phyloP scores from a whole-genome alignment of 768 basidiomycete species.

The Mycena venus region DNA sequence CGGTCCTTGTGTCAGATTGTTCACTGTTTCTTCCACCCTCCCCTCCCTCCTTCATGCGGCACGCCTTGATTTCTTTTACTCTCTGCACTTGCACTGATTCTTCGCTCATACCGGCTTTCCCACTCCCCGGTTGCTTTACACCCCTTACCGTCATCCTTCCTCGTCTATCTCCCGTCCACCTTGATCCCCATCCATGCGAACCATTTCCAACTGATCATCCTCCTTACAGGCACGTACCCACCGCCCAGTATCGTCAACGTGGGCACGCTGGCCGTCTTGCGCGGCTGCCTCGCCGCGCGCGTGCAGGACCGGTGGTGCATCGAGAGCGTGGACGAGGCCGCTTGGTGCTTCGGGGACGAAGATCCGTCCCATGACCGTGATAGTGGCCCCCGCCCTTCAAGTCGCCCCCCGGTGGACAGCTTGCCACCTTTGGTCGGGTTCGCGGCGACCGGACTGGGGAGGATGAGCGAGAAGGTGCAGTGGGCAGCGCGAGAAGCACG shows the following conservation, averaged over 20 bases:
- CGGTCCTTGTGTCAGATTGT: conserved; percentile 13
- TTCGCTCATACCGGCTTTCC: neutral
- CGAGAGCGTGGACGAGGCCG: conserved; percentile 81
- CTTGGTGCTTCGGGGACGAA: conserved; percentile 83
- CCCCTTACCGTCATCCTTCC: too few relatives aligned
- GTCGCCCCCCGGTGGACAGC: conserved; percentile 24
- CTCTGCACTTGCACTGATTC: neutral
- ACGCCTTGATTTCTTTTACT: neutral
- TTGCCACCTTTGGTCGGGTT: conserved; percentile 1
- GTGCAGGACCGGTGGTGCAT: conserved; percentile 82
- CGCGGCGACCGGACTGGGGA: conserved; percentile 3
- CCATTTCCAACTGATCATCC: neutral
- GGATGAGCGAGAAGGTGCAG: too few relatives aligned
- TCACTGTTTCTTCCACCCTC: conserved; percentile 24
- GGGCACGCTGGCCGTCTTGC: conserved; percentile 70
- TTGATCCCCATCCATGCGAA: neutral
- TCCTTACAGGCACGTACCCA: conserved; percentile 70
- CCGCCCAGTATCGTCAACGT: conserved; percentile 64
- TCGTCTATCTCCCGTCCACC: too few relatives aligned
- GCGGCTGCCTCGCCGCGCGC: conserved; percentile 83
- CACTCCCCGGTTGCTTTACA: neutral
- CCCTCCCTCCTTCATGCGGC: conserved; percentile 16
- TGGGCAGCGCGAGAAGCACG: too few relatives aligned
- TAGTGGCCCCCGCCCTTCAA: neutral
- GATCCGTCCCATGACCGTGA: conserved; percentile 29